Evolutionary conservation across 2,329 filamentous ascomycete species (phyloP), one percentile per base, ranked within the genome.

Genomic region (Cladosporium sp.): DNA sequence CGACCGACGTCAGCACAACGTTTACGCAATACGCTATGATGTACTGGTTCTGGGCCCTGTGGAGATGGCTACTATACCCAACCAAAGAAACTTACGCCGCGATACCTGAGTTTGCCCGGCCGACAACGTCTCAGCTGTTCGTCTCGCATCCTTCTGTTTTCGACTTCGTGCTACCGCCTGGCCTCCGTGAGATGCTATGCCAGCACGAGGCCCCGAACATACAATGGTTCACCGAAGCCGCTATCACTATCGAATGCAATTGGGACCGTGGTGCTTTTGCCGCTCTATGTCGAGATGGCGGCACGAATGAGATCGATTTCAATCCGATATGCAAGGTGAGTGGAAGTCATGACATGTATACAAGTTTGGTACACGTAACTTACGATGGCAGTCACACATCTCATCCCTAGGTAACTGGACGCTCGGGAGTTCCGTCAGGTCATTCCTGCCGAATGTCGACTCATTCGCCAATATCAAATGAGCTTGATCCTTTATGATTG

Each of bases 11-110:
- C 8, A 35, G n/a, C n/a, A 45, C 40, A 3, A 51, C 47, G 1
- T 51, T 52, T 25, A 58, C 56, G 2, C 48, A 44, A 28, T 39
- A 53, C 42, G 56, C 56, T 1, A 39, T 58, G 19, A 58, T 58
- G 56, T 40, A 51, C 20, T 28, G 34, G 22, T 51, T 34, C 32
- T 58, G 56, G 56, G 7, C 56, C 1, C 15, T 53, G 2, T 52
- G 32, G 47, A 20, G 49, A 22, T 53, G 56, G 56, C 22, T 53
- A 48, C 48, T 58, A 15, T 17, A 17, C n/a, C 56, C 56, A 3
- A 44, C 37, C 15, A 42, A 13, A 22, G 25, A 58, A 25, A 45
- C 24, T 3, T 58, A 58, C 37, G 3, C 9, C 48, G 56, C 40
- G 4, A 52, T 58, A 3, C 56, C 56, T 13, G 37, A 40, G 3